Evolutionary conservation across 2,329 filamentous ascomycete species (phyloP).

Genomic region (Fusarium udum): DNA sequence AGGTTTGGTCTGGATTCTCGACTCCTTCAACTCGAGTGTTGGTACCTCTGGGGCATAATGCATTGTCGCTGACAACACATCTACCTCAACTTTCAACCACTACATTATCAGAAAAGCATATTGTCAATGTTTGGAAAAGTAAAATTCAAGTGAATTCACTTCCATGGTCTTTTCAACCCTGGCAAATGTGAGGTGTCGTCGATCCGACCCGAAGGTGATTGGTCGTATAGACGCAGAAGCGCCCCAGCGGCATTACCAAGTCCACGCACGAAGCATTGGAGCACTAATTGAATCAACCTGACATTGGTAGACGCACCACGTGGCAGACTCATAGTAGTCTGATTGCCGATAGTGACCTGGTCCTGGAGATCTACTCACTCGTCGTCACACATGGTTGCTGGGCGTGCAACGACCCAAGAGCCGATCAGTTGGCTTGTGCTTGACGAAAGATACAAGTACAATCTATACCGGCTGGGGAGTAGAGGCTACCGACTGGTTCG

Average conservation of each 20-base stretch:
- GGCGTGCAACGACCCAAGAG: neutral
- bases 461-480: neutral
- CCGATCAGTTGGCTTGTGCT: neutral
- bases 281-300: neutral
- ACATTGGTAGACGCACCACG: neutral
- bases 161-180: neutral
- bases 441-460: neutral
- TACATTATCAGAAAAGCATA: neutral
- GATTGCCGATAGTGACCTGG: neutral
- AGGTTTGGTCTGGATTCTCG: too few species aligned
- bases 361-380: neutral
- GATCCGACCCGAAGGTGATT: neutral
- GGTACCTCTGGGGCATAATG: neutral
- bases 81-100: neutral
- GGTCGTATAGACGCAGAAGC: slow-evolving; percentile 4
- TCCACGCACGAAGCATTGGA: neutral
- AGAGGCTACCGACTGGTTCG: neutral
- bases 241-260: neutral
- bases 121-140: neutral
- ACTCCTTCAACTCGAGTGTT: neutral
- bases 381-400: neutral
- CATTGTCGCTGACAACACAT: neutral
- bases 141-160: slow-evolving; percentile 16
- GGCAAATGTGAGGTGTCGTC: slow-evolving; percentile 2
- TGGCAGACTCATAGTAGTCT: neutral